Evolutionary conservation across 805 yeast genomes (phyloP).

Genomic region (Starmerella apis): DNA sequence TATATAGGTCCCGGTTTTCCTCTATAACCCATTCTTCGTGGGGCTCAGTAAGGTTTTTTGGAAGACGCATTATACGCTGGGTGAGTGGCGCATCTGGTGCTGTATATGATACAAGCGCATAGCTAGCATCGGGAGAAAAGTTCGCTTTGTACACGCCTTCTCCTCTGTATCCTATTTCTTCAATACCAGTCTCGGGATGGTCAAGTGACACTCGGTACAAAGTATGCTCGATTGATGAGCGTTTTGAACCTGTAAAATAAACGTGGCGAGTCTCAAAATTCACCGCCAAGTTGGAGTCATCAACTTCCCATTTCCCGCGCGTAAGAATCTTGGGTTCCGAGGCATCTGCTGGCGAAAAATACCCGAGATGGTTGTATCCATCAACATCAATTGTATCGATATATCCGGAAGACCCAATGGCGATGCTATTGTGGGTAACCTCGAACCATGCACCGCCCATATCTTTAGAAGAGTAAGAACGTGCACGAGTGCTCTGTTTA

Average conservation of each 20-base stretch:
- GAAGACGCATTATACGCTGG: conserved; percentile 58
- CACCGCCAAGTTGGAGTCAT: conserved; percentile 47
- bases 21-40: conserved; percentile 30
- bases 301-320: conserved; percentile 83
- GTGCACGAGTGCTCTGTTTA: conserved; percentile 34
- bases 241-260: conserved; percentile 63
- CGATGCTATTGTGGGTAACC: conserved; percentile 52
- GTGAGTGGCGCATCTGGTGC: conserved; percentile 65
- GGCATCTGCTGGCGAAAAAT: conserved; percentile 60
- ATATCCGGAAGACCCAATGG: conserved; percentile 54
- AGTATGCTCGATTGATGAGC: conserved; percentile 75
- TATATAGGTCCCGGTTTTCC: conserved; percentile 27
- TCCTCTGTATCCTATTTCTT: conserved; percentile 42
- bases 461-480: conserved; percentile 38
- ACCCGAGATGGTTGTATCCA: conserved; percentile 68
- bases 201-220: conserved; percentile 57
- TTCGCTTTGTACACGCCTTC: conserved; percentile 62
- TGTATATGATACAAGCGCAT: conserved; percentile 58
- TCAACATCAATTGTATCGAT: conserved; percentile 50
- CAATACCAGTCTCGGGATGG: conserved; percentile 34
- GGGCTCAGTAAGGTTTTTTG: conserved; percentile 25
- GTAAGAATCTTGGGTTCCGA: conserved; percentile 50
- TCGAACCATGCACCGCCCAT: conserved; percentile 65
- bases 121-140: conserved; percentile 72
- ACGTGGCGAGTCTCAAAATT: conserved; percentile 42